Evolutionary conservation across 208 protist genomes (phyloP).

Genomic region (Trypanosoma lewisi): DNA sequence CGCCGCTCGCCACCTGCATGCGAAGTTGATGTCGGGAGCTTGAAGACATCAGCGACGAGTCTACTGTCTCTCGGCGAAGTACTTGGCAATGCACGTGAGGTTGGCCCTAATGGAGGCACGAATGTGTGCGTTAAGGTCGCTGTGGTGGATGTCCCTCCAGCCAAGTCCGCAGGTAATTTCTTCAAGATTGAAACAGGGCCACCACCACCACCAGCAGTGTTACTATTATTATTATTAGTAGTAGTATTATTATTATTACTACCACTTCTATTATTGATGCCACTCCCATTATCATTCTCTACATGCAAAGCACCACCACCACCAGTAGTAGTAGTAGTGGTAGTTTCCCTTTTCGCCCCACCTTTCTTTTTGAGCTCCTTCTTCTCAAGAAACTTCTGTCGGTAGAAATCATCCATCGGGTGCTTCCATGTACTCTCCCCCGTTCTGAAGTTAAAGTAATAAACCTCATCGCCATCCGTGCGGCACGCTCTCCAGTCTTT

Average conservation of each 20-base stretch:
- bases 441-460: conserved; percentile 97
- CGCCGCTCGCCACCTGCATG: conserved; percentile 16
- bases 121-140: neutral
- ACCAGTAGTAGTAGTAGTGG: neutral
- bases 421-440: conserved; percentile 95
- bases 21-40: neutral
- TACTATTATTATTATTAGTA: no score
- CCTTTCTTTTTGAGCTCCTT: conserved; percentile 44
- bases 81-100: neutral
- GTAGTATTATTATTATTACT: conserved; percentile 3
- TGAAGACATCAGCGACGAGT: neutral
- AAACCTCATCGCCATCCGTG: conserved; percentile 89
- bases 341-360: neutral
- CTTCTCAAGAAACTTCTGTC: conserved; percentile 70
- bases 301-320: neutral
- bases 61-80: neutral
- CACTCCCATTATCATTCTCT: neutral
- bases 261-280: neutral
- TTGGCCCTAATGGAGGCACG: neutral
- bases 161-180: neutral
- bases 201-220: neutral
- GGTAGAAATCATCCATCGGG: conserved; percentile 91
- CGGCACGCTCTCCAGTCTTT: conserved; percentile 94
- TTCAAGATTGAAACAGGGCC: conserved; percentile 6
- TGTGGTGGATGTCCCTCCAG: neutral